phyloP scores from a whole-genome alignment of 345 rosid genomes.

The Dovyalis caffra region DNA sequence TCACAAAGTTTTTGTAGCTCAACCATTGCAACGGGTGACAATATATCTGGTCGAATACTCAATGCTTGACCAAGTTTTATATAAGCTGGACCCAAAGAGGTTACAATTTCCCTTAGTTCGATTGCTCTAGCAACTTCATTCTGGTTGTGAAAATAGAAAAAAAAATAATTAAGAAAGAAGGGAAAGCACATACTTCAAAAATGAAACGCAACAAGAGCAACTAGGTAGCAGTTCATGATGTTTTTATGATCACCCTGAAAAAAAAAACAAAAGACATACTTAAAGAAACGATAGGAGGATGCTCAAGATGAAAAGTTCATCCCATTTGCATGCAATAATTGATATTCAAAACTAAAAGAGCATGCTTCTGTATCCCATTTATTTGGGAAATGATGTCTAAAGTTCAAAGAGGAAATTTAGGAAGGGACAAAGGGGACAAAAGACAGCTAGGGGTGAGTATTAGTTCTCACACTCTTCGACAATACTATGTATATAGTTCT shows the following conservation, averaged over 20 bases:
- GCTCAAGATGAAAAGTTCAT: not conserved
- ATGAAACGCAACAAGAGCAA: not conserved
- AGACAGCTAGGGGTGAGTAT: no score
- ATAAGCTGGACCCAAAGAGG: slow-evolving; percentile 98
- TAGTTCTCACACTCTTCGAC: no score
- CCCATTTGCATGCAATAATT: not conserved
- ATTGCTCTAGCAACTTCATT: slow-evolving; percentile 97
- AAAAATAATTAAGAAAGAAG: slow-evolving; percentile 6
- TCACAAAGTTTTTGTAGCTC: slow-evolving; percentile 99
- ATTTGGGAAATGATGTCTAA: no score
- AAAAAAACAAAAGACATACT: not conserved
- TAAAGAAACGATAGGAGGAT: not conserved
- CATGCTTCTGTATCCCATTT: not conserved
- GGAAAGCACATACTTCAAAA: not conserved
- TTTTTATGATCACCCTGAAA: not conserved
- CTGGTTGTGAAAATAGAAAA: slow-evolving; percentile 37
- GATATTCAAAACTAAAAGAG: slow-evolving; percentile 7
- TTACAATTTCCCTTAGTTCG: slow-evolving; percentile 92
- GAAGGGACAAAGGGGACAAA: no score
- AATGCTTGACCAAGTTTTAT: slow-evolving; percentile 98
- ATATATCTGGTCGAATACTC: slow-evolving; percentile 94
- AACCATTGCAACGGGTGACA: slow-evolving; percentile 87
- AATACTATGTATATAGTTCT: not conserved
- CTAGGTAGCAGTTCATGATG: not conserved
- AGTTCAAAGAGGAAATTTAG: no score